Evolutionary conservation across 2,329 filamentous ascomycete species (phyloP).

Genomic region (Drechslerella coelobrocha): DNA sequence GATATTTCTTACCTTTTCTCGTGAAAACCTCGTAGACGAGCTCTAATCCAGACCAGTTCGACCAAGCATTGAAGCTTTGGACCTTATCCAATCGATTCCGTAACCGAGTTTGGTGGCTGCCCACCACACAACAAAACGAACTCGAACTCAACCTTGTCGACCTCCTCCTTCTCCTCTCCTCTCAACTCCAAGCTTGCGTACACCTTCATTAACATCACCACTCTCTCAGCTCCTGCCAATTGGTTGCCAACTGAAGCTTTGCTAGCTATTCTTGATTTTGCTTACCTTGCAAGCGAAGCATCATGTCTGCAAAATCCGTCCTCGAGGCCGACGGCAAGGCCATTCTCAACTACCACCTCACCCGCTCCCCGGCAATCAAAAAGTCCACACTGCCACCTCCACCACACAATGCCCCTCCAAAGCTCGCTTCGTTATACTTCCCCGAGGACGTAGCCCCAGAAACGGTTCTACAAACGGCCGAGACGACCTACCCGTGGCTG

Average conservation of each 20-base stretch:
- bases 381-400: constrained; percentile 85
- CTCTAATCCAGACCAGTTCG: not conserved
- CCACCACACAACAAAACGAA: constrained; percentile 42
- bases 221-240: constrained; percentile 49
- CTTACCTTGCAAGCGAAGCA: constrained; percentile 57
- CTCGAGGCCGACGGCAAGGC: constrained; percentile 99
- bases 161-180: constrained; percentile 44
- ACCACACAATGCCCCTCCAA: constrained; percentile 87
- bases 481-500: constrained; percentile 96
- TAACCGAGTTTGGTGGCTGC: constrained; percentile 14
- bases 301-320: constrained; percentile 95
- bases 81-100: constrained; percentile 6
- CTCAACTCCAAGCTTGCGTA: constrained; percentile 42
- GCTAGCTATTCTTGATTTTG: constrained; percentile 53
- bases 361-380: constrained; percentile 96
- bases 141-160: constrained; percentile 49
- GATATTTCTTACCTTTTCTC: not conserved
- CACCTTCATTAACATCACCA: constrained; percentile 51
- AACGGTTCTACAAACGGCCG: constrained; percentile 89
- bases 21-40: constrained; percentile 14
- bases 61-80: constrained; percentile 11
- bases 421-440: constrained; percentile 90
- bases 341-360: constrained; percentile 99
- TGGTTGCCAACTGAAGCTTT: constrained; percentile 54
- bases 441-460: constrained; percentile 83